Evolutionary conservation across 2,329 filamentous ascomycete genomes (phyloP), one percentile per base, ranked within the genome.

Genomic region (Amauroascus verrucosus): DNA sequence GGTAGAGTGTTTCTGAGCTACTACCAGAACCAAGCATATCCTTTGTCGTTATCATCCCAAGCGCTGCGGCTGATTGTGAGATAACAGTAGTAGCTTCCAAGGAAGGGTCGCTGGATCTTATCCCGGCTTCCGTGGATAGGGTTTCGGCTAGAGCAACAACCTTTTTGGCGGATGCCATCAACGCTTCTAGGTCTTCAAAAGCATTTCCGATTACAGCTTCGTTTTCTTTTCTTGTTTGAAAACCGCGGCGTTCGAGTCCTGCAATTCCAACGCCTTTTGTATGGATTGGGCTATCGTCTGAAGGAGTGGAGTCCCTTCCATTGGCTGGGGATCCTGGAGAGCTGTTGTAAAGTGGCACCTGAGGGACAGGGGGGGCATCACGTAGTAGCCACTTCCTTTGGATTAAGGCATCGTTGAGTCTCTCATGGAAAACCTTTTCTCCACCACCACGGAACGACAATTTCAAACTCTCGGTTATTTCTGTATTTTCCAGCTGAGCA

Each of bases 151-250:
- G 82, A 4, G 89, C 88, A 48, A 97, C 85, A 47, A 98, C 88
- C 65, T 98, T 88, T 66, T 97, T 96, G 4, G 93, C 93, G 2
- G 91, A 96, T 2, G 90, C 88, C 91, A 97, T 98, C 35, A 98
- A 76, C 2, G 93, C 90, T 66, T 97, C 91, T 0, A 98, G 79
- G 64, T 98, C 93, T 66, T 96, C 91, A 63, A 98, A 98, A 0
- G 93, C 90, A 59, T 81, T 89, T 24, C 91, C 91, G 59, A 98
- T 95, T 48, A 96, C 84, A 8, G 88, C 72, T 68, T 96, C 89
- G 62, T 96, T 97, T 67, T 95, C 95, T 71, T 88, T 91, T 54
- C 88, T 85, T 64, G 89, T 81, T 61, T 90, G 87, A 5, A 91
- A 71, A 0, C 88, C 87, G 57, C 89, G 82, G 62, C 88, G 84